Percentiles rank a stretch among this genome's conserved stretches.
Conservation (phyloP, 805 yeast species). For the Cyberlindnera sargentensis region DNA sequence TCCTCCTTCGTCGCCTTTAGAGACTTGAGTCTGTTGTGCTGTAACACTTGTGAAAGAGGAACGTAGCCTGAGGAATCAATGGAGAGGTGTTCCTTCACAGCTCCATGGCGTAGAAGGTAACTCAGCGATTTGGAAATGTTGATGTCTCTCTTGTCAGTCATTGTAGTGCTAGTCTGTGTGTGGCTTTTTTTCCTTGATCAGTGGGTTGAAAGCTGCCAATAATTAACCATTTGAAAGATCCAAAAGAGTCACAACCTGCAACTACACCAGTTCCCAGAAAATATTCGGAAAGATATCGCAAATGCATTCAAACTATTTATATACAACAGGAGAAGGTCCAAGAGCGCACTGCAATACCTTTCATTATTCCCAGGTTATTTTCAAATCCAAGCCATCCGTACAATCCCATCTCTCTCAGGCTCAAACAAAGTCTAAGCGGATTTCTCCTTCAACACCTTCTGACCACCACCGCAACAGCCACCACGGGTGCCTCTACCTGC, state of each 20-base stretch:
- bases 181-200: no score
- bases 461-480: slow-evolving; percentile 22
- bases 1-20: slow-evolving; percentile 50
- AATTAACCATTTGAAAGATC: no score
- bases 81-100: slow-evolving; percentile 53
- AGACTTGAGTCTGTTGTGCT: slow-evolving; percentile 51
- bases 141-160: slow-evolving; percentile 33
- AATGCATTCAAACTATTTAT: no score
- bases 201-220: no score
- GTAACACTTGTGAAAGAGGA: slow-evolving; percentile 42
- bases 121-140: slow-evolving; percentile 69
- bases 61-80: slow-evolving; percentile 70
- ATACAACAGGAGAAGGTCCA: no score
- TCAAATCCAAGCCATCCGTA: no score
- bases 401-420: no score
- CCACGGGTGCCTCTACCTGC: slow-evolving; percentile 43
- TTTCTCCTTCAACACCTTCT: slow-evolving; percentile 11
- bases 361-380: not conserved
- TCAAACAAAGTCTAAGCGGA: not conserved
- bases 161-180: not conserved
- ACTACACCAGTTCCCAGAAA: no score
- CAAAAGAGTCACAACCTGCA: no score
- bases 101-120: slow-evolving; percentile 81
- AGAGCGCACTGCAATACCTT: not conserved
- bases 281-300: no score